Evolutionary conservation across 2,329 filamentous ascomycete genomes (phyloP), one percentile per base, ranked within the genome.

Genomic region (Penicillium sp.): DNA sequence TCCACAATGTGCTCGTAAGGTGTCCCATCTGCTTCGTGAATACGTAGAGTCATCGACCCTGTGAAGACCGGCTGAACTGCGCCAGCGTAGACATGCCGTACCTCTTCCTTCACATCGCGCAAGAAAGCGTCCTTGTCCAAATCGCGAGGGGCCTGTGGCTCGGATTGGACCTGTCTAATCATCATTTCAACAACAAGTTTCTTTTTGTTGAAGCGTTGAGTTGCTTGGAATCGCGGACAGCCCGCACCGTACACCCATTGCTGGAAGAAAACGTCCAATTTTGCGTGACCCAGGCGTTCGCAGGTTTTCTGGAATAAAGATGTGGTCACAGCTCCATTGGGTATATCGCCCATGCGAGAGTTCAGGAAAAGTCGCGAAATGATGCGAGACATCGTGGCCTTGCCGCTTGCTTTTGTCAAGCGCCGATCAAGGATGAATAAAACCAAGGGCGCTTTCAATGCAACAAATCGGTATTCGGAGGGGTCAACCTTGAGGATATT

Each of bases 1-100:
- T 97, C 91, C 30, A 97, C 87, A 59, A 97, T 97, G 69, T 99
- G 94, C 70, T 99, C 94, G 68, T 99, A 99, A 2, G 94, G 94
- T 0, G 94, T 97, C 9, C 94, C 94, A 67, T 99, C 95, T 23
- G 94, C 94, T 76, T 99, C 94, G 74, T 99, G 94, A 59, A 99
- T 97, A 30, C 94, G 83, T 59, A 99, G 93, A 0, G 94, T 99
- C 90, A 99, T 96, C 0, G 94, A 93, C 0, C 94, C 94, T 0
- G 91, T 94, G 66, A 97, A 97, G 1, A 90, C 82, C n/a, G 86
- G 83, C 60, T 90, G 89, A 14, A 90, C 77, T 49, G 85, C 82
- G 13, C 85, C 87, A 14, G 85, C 82, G 53, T 85, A 85, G 34
- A 96, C 82, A 30, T 83, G 83, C 57, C 86, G 80, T 8, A 85